phyloP scores from a whole-genome alignment of 2,329 filamentous ascomycete genomes.

The Paraphoma chrysanthemicola region DNA sequence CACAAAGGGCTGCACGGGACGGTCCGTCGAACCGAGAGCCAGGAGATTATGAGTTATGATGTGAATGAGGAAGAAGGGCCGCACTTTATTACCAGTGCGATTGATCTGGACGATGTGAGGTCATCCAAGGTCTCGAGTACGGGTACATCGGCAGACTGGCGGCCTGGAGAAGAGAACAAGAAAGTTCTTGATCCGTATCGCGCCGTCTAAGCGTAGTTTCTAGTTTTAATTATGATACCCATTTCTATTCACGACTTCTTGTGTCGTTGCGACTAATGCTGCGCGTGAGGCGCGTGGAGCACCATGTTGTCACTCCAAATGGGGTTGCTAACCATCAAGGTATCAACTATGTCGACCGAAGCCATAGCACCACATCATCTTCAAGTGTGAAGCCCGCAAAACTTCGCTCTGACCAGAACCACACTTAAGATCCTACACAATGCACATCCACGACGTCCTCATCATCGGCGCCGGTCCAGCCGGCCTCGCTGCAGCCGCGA shows the following conservation, averaged over 20 bases:
- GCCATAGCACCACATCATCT: neutral
- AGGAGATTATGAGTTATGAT: constrained; percentile 12
- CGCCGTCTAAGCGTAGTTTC: constrained; percentile 2
- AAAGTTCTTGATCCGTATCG: constrained; percentile 18
- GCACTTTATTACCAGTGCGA: constrained; percentile 33
- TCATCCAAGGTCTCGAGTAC: constrained; percentile 11
- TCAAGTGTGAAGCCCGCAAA: neutral
- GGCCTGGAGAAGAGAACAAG: constrained; percentile 14
- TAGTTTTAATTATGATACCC: neutral
- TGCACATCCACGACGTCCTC: constrained; percentile 66
- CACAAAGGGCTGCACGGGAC: constrained; percentile 20
- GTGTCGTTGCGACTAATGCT: too few relatives aligned
- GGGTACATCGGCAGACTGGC: constrained; percentile 18
- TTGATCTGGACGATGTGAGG: constrained; percentile 29
- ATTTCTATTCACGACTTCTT: neutral
- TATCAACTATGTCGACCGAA: constrained; percentile 1
- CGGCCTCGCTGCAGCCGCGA: constrained; percentile 75
- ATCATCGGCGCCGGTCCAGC: constrained; percentile 79
- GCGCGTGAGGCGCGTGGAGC: constrained; percentile 12
- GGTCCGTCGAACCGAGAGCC: constrained; percentile 26
- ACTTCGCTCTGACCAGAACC: neutral
- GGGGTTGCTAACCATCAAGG: constrained; percentile 27
- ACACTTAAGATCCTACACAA: neutral
- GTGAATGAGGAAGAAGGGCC: constrained; percentile 12
- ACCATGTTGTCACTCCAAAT: constrained; percentile 30